A percentile compares a stretch with the other conserved stretches of the same genome.
Evolutionary conservation across 768 basidiomycete genomes (phyloP).

Genomic region (Serpula lacrymans): DNA sequence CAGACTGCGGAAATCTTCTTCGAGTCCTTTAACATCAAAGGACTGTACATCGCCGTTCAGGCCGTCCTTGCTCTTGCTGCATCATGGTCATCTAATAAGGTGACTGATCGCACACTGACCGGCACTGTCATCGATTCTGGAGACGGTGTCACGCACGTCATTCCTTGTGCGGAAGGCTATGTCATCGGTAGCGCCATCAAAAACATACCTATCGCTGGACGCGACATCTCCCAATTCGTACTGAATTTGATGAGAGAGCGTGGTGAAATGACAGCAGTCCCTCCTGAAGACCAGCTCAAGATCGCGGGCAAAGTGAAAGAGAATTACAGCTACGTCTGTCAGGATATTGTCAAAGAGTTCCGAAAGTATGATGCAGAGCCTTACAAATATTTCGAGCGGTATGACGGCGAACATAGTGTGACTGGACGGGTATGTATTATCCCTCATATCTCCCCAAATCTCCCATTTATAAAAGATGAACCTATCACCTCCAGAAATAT

Average conservation of each 20-base stretch:
- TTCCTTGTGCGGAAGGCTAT: slow-evolving; percentile 94
- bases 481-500: slow-evolving; percentile 74
- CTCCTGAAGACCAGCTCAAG: slow-evolving; percentile 90
- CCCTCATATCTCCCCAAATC: not conserved
- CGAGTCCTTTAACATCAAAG: slow-evolving; percentile 99
- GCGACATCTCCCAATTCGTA: slow-evolving; percentile 96
- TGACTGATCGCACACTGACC: slow-evolving; percentile 86
- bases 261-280: slow-evolving; percentile 85
- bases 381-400: slow-evolving; percentile 91
- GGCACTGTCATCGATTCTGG: slow-evolving; percentile 99
- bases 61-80: slow-evolving; percentile 98
- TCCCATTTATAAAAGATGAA: slow-evolving; percentile 7
- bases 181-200: slow-evolving; percentile 99
- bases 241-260: slow-evolving; percentile 94
- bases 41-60: slow-evolving; percentile 97
- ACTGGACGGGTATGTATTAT: slow-evolving; percentile 71
- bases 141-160: slow-evolving; percentile 99
- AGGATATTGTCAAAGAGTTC: slow-evolving; percentile 98
- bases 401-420: slow-evolving; percentile 89
- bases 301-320: slow-evolving; percentile 96
- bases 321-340: slow-evolving; percentile 97
- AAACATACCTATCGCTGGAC: slow-evolving; percentile 97
- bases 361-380: slow-evolving; percentile 97
- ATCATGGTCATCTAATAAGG: slow-evolving; percentile 91
- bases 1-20: slow-evolving; percentile 99